Evolutionary conservation across 225 moss, liverwort and hornwort genomes (phyloP).

Genomic region (Polytrichum formosum): DNA sequence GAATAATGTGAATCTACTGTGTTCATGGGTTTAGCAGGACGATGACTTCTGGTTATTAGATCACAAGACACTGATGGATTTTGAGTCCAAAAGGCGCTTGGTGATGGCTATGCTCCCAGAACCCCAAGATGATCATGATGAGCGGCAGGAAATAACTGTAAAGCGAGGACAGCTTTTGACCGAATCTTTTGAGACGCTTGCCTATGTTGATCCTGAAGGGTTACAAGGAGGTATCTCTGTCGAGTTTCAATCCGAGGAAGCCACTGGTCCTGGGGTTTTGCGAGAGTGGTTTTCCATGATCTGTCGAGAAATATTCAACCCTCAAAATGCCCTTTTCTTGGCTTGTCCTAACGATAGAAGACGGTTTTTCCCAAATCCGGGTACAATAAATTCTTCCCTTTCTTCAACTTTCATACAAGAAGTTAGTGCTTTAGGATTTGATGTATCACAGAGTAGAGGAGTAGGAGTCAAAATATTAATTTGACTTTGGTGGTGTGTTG

Average conservation of each 20-base stretch:
- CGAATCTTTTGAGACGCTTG: conserved; percentile 88
- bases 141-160: conserved; percentile 86
- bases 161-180: conserved; percentile 83
- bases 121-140: conserved; percentile 98
- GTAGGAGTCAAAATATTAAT: too few species aligned
- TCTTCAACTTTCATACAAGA: not conserved
- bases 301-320: conserved; percentile 95
- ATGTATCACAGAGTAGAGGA: too few species aligned
- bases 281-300: conserved; percentile 99
- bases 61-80: conserved; percentile 68
- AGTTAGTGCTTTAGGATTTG: too few species aligned
- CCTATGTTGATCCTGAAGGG: conserved; percentile 84
- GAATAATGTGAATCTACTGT: not conserved
- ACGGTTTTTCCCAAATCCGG: conserved; percentile 93
- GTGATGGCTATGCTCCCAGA: conserved; percentile 99
- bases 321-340: conserved; percentile 93
- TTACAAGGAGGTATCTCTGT: conserved; percentile 95
- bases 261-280: conserved; percentile 92
- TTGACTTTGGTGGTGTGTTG: too few species aligned
- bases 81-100: conserved; percentile 85
- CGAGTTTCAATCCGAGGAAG: conserved; percentile 93
- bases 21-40: conserved; percentile 51
- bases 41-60: conserved; percentile 97
- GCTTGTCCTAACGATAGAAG: conserved; percentile 88
- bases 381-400: conserved; percentile 26